Evolutionary conservation across 805 yeast species (phyloP).

Genomic region (Scheffersomyces spartinae): DNA sequence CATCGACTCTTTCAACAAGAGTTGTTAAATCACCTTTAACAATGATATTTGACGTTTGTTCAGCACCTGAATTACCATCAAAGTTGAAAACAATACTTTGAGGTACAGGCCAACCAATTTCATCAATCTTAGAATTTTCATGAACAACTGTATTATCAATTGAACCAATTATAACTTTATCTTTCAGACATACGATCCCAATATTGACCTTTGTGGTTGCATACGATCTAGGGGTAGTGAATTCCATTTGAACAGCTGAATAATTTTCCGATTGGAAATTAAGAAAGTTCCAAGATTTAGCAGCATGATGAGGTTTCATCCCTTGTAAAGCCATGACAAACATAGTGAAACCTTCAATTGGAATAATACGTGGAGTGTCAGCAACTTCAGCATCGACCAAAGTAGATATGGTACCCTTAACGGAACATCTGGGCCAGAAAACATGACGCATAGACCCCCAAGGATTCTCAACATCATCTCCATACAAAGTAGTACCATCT

Average conservation of each 20-base stretch:
- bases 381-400: constrained; percentile 19
- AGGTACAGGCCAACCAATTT: constrained; percentile 90
- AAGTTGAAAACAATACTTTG: constrained; percentile 48
- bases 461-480: constrained; percentile 71
- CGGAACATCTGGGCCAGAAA: constrained; percentile 89
- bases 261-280: constrained; percentile 71
- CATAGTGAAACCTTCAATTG: constrained; percentile 50
- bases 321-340: constrained; percentile 96
- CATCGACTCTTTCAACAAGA: constrained; percentile 86
- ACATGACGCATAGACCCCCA: constrained; percentile 97
- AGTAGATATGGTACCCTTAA: constrained; percentile 53
- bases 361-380: constrained; percentile 8
- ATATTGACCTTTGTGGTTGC: constrained; percentile 71
- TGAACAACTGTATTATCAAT: constrained; percentile 57
- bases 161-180: constrained; percentile 52
- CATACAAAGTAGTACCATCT: constrained; percentile 79
- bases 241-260: constrained; percentile 85
- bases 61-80: constrained; percentile 41
- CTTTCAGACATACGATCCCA: constrained; percentile 60
- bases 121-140: constrained; percentile 40
- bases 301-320: constrained; percentile 99
- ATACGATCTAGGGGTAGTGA: constrained; percentile 86
- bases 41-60: no score
- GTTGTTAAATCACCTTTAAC: constrained; percentile 50
- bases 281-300: constrained; percentile 90